Evolutionary conservation across 768 basidiomycete species (phyloP), one percentile per base, ranked within the genome.

Genomic region (Steccherinum ochraceum): DNA sequence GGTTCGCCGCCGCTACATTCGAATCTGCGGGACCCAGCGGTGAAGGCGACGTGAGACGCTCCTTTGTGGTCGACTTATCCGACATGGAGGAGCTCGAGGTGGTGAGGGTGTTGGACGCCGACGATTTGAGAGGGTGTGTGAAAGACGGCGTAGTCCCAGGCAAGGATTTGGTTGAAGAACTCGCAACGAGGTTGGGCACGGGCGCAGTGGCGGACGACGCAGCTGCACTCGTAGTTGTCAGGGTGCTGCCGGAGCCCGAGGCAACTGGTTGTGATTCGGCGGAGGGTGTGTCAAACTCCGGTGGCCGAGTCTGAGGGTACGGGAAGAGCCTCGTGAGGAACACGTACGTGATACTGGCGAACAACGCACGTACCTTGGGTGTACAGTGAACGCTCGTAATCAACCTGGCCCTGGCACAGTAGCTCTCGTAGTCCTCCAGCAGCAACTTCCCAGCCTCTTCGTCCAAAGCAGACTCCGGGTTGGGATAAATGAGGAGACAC

Each of bases 371-470:
- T 48, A 76, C 79, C 56, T 84, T 80, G 10, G 89, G 88, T 18
- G 86, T 90, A 30, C 93, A 94, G 62, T 97, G 94, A 16, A 97
- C 90, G 54, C 81, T 83, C 21, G 93, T 94, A 60, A 95, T 92
- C 19, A 96, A 77, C 64, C 79, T 83, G 13, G 93, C 93, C 49
- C 93, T 84, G 56, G 80, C 76, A 67, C 83, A 91, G 62, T 95
- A 97, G 59, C 79, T 85, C 45, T 86, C 80, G 65, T 96, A 98
- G 54, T 94, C 84, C 63, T 95, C 90, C 43, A 95, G 72, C 35
- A 96, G 69, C 46, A 95, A 75, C 66, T 93, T 95, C 20, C 94
- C 95, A 0, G 94, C 94, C 64, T 96, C 92, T 64, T 97, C 94
- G 65, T 97, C 93, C 45, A 97, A 73, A 0, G 94, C 95, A 5